These are phyloP conservation scores for Solanum hybrid DNA, from an alignment of 305 asterid genomes.

Conservation along the genomic window DNA sequence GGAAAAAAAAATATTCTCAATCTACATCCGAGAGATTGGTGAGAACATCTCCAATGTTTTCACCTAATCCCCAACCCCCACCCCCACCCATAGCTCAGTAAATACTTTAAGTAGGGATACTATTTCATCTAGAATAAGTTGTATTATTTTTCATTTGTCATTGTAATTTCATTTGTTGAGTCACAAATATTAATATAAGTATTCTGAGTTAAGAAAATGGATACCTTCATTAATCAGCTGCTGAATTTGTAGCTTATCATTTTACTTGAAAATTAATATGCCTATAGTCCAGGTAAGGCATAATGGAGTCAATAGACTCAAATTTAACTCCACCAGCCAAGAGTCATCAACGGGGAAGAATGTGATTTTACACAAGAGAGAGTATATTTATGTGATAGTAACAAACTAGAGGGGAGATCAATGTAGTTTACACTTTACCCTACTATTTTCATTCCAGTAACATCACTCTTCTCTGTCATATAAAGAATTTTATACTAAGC, in stretches of 20 bases:
- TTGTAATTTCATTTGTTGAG: neutral
- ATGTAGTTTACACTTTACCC: neutral
- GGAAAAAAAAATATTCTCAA: neutral
- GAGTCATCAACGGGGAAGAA: neutral
- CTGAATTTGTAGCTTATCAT: neutral
- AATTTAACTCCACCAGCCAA: neutral
- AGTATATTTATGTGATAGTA: neutral
- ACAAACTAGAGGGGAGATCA: neutral
- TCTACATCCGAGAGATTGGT: neutral
- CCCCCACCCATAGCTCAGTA: neutral
- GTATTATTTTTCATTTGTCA: neutral
- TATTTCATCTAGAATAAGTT: neutral
- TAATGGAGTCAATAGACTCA: neutral
- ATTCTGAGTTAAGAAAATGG: neutral
- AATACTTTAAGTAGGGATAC: neutral
- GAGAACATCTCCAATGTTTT: neutral
- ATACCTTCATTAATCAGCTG: neutral
- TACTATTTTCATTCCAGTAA: neutral
- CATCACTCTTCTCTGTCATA: neutral
- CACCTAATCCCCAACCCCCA: neutral
- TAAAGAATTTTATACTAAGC: neutral
- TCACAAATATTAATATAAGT: neutral
- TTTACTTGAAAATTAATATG: neutral
- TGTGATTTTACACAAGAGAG: neutral
- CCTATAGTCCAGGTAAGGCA: neutral